Evolutionary conservation across 2,329 filamentous ascomycete species (phyloP).

Genomic region (Colletotrichum sp.): DNA sequence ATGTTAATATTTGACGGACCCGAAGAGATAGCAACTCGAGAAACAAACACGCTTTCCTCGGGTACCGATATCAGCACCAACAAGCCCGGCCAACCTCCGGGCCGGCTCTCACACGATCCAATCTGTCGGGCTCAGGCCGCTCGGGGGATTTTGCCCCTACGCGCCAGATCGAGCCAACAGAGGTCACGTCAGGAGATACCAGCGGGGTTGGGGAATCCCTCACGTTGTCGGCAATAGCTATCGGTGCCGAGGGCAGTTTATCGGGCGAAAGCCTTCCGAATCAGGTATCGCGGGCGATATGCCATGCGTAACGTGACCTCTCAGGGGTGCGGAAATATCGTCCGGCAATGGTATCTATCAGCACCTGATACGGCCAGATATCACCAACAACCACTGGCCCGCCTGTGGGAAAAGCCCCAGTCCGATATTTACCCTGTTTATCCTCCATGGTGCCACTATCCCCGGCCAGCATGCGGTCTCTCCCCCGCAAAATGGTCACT

Average conservation of each 20-base stretch:
- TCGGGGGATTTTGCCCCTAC: not conserved
- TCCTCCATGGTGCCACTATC: not conserved
- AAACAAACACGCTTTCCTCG: not conserved
- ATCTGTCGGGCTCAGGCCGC: not conserved
- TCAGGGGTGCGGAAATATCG: not conserved
- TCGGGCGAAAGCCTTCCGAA: slow-evolving; percentile 3
- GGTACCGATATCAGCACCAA: not conserved
- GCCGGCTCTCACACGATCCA: not conserved
- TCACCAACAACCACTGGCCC: not conserved
- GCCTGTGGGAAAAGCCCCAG: not conserved
- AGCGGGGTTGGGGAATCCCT: not conserved
- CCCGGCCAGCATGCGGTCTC: not conserved
- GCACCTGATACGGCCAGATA: not conserved
- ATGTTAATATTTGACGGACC: not conserved
- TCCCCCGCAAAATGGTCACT: slow-evolving; percentile 3
- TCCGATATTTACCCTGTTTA: not conserved
- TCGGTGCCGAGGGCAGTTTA: not conserved
- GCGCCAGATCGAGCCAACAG: not conserved
- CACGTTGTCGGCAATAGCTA: not conserved
- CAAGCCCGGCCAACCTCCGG: slow-evolving; percentile 6
- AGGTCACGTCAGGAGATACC: not conserved
- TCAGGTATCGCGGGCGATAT: not conserved
- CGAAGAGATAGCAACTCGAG: not conserved
- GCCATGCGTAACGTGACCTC: not conserved
- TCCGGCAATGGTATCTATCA: not conserved